Percentiles rank a stretch among this genome's conserved stretches.
Conservation (phyloP, 139 green algal species). For the Chlamydomonas incerta region DNA sequence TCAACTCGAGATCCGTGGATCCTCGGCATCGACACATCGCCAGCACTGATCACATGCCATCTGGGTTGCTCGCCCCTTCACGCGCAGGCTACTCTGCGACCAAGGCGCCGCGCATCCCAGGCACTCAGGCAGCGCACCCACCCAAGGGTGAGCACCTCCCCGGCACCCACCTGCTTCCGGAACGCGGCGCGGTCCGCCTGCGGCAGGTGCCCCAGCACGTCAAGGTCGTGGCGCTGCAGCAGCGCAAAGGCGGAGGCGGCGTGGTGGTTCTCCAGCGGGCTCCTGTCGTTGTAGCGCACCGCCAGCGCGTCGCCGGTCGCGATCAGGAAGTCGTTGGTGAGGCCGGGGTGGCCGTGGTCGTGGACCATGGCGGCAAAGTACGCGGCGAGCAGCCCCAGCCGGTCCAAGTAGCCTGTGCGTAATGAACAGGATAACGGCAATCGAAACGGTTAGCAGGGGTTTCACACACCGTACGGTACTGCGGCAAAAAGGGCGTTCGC, state of each 20-base stretch:
- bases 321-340: conserved; percentile 66
- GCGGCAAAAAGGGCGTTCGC: no score
- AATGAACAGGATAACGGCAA: neutral
- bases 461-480: neutral
- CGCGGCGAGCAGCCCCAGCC: conserved; percentile 9
- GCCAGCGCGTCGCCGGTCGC: conserved; percentile 39
- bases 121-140: no score
- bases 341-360: conserved; percentile 50
- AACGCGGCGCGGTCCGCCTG: neutral
- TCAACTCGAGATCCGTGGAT: no score
- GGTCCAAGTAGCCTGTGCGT: conserved; percentile 23
- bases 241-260: conserved; percentile 32
- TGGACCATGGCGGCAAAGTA: conserved; percentile 36
- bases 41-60: no score
- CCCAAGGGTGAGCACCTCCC: no score
- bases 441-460: neutral
- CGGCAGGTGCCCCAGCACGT: conserved; percentile 12
- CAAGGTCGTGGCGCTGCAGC: conserved; percentile 28
- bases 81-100: no score
- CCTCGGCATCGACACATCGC: no score
- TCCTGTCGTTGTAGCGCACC: conserved; percentile 56
- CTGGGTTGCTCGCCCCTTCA: no score
- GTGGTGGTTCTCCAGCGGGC: conserved; percentile 55
- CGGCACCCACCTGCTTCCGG: conserved; percentile 36
- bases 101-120: no score